phyloP scores from a whole-genome alignment of 129 eudicot species.

The Helianthus annuus region DNA sequence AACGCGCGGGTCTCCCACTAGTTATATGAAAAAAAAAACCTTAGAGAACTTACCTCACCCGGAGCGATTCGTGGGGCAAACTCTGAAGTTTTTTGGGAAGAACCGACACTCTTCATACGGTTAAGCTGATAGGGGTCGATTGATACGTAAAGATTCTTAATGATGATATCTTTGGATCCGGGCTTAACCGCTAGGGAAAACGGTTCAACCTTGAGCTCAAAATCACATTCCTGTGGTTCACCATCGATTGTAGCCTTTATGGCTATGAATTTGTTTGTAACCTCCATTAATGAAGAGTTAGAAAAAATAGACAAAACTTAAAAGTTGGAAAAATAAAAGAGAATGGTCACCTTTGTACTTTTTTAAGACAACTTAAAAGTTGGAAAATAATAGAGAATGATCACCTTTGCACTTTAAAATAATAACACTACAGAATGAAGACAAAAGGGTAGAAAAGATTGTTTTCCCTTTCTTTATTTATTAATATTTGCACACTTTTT shows the following conservation, averaged over 20 bases:
- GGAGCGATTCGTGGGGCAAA: constrained; percentile 40
- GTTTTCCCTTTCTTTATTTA: too few relatives aligned
- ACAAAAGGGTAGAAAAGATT: background rate
- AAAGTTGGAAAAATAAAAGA: too few relatives aligned
- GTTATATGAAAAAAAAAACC: too few relatives aligned
- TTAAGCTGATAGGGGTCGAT: constrained; percentile 80
- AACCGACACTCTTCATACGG: constrained; percentile 65
- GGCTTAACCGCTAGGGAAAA: constrained; percentile 32
- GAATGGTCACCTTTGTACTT: too few relatives aligned
- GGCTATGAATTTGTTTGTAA: constrained; percentile 45
- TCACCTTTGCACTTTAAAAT: background rate
- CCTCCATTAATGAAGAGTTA: constrained; percentile 29
- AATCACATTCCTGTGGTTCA: constrained; percentile 57
- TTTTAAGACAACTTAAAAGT: too few relatives aligned
- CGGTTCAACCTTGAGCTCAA: constrained; percentile 47
- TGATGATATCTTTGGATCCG: constrained; percentile 48
- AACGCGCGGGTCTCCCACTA: too few relatives aligned
- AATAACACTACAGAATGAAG: background rate
- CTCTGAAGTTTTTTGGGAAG: constrained; percentile 49
- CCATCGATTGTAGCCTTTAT: constrained; percentile 50
- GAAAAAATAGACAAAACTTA: too few relatives aligned
- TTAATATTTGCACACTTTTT: too few relatives aligned
- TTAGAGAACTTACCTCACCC: constrained; percentile 50
- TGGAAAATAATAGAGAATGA: too few relatives aligned
- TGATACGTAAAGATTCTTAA: constrained; percentile 67